A percentile compares a stretch with the other conserved stretches of the same genome.
Evolutionary conservation across 2,329 filamentous ascomycete genomes (phyloP).

Genomic region (Ceratocystis cacaofunesta): DNA sequence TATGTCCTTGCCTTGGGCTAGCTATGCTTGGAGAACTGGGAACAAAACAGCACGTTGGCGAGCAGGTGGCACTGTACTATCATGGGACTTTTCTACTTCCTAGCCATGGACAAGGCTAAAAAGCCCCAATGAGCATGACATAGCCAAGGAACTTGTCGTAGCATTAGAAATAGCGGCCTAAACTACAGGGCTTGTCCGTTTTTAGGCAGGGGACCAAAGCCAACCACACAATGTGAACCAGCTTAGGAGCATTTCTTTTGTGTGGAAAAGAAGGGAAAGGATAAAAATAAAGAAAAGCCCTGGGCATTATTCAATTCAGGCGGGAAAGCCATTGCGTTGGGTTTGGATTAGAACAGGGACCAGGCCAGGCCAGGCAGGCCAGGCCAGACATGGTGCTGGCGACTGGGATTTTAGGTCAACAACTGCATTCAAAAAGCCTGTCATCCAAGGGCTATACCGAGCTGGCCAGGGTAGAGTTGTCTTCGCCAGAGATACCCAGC

Average conservation of each 20-base stretch:
- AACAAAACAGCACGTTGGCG: not conserved
- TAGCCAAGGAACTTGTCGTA: not conserved
- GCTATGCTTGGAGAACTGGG: not conserved
- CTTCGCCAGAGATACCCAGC: not conserved
- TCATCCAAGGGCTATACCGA: not conserved
- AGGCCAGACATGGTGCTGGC: not conserved
- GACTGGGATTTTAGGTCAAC: not conserved
- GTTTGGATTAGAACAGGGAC: not conserved
- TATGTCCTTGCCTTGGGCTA: not conserved
- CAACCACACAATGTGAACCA: not conserved
- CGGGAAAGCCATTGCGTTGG: not conserved
- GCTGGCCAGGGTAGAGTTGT: not conserved
- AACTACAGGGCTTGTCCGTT: not conserved
- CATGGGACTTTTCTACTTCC: not conserved
- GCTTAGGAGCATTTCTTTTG: not conserved
- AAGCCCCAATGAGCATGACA: not conserved
- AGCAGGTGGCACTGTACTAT: not conserved
- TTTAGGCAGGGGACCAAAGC: not conserved
- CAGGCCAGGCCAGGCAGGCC: not conserved
- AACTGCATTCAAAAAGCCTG: not conserved
- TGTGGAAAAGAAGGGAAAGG: not conserved
- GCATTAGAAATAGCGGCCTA: not conserved
- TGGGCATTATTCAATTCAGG: not conserved
- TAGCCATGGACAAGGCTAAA: not conserved
- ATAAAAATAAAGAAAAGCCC: not conserved